A percentile compares a stretch with the other conserved stretches of the same genome.
Evolutionary conservation across 2,329 filamentous ascomycete genomes (phyloP).

Genomic region (Aspergillus unguis): DNA sequence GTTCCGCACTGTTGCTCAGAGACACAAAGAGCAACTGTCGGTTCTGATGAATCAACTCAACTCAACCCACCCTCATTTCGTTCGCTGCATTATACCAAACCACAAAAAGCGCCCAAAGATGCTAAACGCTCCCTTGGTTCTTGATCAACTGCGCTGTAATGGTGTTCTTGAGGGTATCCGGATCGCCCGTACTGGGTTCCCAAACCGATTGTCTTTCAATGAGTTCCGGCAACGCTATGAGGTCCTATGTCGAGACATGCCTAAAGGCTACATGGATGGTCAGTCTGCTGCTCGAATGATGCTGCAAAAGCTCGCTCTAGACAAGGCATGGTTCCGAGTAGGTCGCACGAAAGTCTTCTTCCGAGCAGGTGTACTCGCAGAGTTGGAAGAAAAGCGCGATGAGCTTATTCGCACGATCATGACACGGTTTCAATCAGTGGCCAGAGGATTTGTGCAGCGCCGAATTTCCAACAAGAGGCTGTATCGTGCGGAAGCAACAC

Average conservation of each 20-base stretch:
- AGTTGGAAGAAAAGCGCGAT: slow-evolving; percentile 94
- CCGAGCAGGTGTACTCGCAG: slow-evolving; percentile 88
- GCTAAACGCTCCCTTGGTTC: slow-evolving; percentile 84
- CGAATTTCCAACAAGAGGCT: slow-evolving; percentile 87
- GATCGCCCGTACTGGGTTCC: slow-evolving; percentile 94
- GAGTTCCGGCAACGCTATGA: slow-evolving; percentile 97
- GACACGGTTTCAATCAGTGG: slow-evolving; percentile 85
- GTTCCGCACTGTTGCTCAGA: slow-evolving; percentile 92
- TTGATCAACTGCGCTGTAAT: slow-evolving; percentile 97
- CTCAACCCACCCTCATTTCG: slow-evolving; percentile 96
- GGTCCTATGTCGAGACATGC: slow-evolving; percentile 83
- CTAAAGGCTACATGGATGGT: slow-evolving; percentile 85
- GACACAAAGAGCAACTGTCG: slow-evolving; percentile 98
- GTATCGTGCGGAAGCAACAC: slow-evolving; percentile 89
- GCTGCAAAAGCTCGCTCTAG: slow-evolving; percentile 81
- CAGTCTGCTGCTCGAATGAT: slow-evolving; percentile 82
- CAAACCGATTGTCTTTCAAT: slow-evolving; percentile 84
- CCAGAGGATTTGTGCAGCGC: slow-evolving; percentile 83
- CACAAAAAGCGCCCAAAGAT: slow-evolving; percentile 96
- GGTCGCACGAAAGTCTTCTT: slow-evolving; percentile 98
- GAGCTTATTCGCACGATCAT: slow-evolving; percentile 91
- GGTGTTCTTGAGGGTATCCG: slow-evolving; percentile 98
- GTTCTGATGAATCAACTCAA: slow-evolving; percentile 91
- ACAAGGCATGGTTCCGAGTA: slow-evolving; percentile 83
- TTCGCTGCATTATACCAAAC: slow-evolving; percentile 95